Evolutionary conservation across 192 early-diverging fungal species (phyloP), one percentile per base, ranked within the genome.

Genomic region (Linderina pennispora): DNA sequence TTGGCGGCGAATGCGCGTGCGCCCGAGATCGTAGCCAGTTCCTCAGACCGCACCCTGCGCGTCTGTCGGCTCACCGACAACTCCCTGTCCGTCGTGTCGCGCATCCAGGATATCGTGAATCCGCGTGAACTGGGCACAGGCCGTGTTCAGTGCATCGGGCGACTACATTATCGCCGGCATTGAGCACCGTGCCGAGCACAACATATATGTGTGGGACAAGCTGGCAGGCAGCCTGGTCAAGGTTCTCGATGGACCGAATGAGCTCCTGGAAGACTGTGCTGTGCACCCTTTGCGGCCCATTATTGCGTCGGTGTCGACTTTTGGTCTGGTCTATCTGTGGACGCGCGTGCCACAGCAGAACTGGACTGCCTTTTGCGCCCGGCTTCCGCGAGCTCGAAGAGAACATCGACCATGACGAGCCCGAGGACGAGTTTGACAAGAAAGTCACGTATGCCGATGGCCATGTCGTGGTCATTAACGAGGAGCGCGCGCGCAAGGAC

Each of bases 171-270:
- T 95, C 15, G 36, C 67, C 56, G 87, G 82, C 15, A 88, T 88
- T 31, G 85, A 79, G 26, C 86, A 87, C 48, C 88, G 85, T 49
- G 83, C 91, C n/a, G 76, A 82, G 24, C 92, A 98, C 58, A 88
- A 95, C 44, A 91, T 98, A 28, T 96, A 89, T 56, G 83, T 97
- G 24, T 98, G 93, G 92, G 89, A 99, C 60, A 84, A 81, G 48
- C 68, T 76, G 15, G 71, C 77, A 14, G 86, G 87, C 15, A 87
- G 79, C 39, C 72, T 99, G 6, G 88, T 92, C 20, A 93, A 91
- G 64, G 83, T 92, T 52, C 68, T 99, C 13, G 88, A 95, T 21
- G 92, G 93, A 4, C 92, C 91, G 8, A 83, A 86, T 26, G 87
- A 87, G 50, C 80, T 78, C 23, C 62, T 98, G 19, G 74, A 86